Evolutionary conservation across 2,329 filamentous ascomycete species (phyloP).

Genomic region (Microcyclosporella mali): DNA sequence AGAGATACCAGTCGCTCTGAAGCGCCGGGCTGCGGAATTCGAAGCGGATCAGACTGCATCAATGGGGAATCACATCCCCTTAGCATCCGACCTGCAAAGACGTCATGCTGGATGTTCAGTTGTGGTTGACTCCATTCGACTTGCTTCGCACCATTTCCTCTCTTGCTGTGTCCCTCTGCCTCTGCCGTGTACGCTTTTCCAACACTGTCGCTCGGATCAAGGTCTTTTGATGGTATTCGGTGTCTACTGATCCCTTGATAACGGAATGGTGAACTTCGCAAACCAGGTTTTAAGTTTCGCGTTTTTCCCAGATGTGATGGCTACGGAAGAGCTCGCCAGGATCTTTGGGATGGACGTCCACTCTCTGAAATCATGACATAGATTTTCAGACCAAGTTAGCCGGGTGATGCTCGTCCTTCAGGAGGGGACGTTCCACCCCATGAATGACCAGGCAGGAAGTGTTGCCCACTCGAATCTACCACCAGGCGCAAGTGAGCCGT

Average conservation of each 20-base stretch:
- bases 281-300: slow-evolving; percentile 64
- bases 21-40: no score
- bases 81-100: no score
- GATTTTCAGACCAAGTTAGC: not conserved
- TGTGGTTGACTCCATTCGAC: not conserved
- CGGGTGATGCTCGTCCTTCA: not conserved
- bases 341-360: slow-evolving; percentile 61
- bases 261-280: slow-evolving; percentile 69
- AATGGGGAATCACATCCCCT: no score
- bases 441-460: slow-evolving; percentile 6
- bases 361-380: slow-evolving; percentile 41
- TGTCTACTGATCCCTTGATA: no score
- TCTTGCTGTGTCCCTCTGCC: not conserved
- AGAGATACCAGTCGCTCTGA: no score
- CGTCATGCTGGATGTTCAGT: no score
- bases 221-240: no score
- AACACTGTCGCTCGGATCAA: slow-evolving; percentile 1
- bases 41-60: no score
- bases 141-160: not conserved
- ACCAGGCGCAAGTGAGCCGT: slow-evolving; percentile 10
- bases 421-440: slow-evolving; percentile 1
- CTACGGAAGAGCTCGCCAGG: slow-evolving; percentile 76
- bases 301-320: slow-evolving; percentile 71
- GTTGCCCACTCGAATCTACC: slow-evolving; percentile 8
- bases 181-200: slow-evolving; percentile 2